Base-by-base conservation (phyloP, 345 rosid genomes). In the thale cress (Arabidopsis thaliana) region DNA sequence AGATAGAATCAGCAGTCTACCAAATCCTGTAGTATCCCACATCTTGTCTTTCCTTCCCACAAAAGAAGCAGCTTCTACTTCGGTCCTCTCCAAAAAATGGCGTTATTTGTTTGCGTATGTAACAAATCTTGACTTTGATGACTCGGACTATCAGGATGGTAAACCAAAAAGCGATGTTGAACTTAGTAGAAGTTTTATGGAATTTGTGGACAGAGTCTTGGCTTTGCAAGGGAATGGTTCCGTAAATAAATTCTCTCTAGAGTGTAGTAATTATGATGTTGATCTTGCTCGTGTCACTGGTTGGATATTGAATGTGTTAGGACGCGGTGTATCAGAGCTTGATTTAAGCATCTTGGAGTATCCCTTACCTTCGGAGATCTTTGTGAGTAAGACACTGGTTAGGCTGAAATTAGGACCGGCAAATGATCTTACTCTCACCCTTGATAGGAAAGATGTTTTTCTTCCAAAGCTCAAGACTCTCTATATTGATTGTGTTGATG, bases 21-120 rank as follows among this genome's bases (percentile, higher is more conserved):
- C 78, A 36, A 13, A 74, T 41, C 20, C 60, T 40, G 50, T 74
- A 2, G 36, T 56, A 0, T 74, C 65, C 0, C 72, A 65, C 40
- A 64, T 65, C 5, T 59, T 74, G 42, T 74, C 78, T 16, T 74
- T 11, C 51, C 65, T 74, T 10, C 23, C 72, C 1, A 74, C 78
- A n/a, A 74, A 74, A n/a, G 12, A 46, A 28, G 73, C 72, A 46
- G 72, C 60, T 58, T 66, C 53, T 7, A 66, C 78, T 7, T 67
- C 72, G 3, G 53, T 74, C 48, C 73, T 74, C 16, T 58, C 52
- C 0, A 57, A 49, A 32, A 66, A 32, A 37, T 66, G 78, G 73
- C 59, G 59, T 5, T 46, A 32, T 28, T 16, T 66, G 51, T 74
- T 74, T 22, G 65, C 66, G 4, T 65, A 8, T 13, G 72, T 25